Evolutionary conservation across 164 flowering plant species (phyloP).

Genomic region (Tinospora cordifolia): DNA sequence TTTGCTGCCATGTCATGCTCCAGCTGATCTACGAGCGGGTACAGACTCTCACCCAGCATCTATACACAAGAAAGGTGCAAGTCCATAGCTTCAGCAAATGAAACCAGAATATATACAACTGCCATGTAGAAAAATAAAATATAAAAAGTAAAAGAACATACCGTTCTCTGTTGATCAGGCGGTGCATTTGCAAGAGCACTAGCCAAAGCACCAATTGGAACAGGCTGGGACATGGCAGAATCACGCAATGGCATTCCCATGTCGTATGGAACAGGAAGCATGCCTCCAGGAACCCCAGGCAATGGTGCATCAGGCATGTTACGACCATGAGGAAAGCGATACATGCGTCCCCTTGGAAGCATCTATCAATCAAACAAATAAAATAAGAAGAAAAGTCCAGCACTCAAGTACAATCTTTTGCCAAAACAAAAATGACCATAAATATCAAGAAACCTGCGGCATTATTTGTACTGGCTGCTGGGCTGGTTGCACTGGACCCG

Average conservation of each 20-base stretch:
- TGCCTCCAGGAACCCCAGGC: conserved; percentile 59
- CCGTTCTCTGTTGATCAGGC: conserved; percentile 77
- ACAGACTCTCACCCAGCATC: conserved; percentile 77
- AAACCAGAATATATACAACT: background rate
- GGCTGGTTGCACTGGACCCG: conserved; percentile 48
- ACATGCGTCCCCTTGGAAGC: conserved; percentile 73
- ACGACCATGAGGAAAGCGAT: conserved; percentile 73
- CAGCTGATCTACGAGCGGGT: conserved; percentile 70
- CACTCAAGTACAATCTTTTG: background rate
- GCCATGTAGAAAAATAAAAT: too few relatives aligned
- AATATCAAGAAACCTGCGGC: conserved; percentile 46
- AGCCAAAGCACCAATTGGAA: conserved; percentile 56
- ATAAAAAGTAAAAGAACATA: conserved; percentile 26
- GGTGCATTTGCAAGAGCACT: conserved; percentile 72
- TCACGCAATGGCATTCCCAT: conserved; percentile 55
- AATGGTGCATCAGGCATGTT: conserved; percentile 56
- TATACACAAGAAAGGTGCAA: conserved; percentile 4
- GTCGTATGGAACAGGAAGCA: conserved; percentile 58
- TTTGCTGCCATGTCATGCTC: conserved; percentile 70
- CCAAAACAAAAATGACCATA: background rate
- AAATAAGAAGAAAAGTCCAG: background rate
- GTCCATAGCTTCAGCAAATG: background rate
- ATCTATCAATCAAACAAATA: conserved; percentile 31
- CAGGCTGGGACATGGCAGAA: conserved; percentile 36
- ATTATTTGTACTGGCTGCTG: conserved; percentile 65